These are phyloP conservation scores for Magnolia sinica DNA, from an alignment of 164 flowering plant genomes.

Conservation along the genomic window DNA sequence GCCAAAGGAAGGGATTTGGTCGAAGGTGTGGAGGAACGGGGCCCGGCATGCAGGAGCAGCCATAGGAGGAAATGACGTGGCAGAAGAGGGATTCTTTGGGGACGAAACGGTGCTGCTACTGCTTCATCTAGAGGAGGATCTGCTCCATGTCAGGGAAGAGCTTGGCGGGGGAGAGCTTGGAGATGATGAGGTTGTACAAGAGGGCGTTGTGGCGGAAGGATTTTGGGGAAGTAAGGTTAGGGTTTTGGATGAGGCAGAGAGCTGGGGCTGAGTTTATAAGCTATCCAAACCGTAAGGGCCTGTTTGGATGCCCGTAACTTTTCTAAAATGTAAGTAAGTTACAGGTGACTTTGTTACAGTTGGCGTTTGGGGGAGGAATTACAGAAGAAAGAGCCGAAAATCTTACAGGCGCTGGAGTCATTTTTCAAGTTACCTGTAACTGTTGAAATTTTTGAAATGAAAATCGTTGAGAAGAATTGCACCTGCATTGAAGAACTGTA, in stretches of 20 bases:
- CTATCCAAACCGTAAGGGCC: too few relatives aligned
- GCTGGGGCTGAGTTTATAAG: conserved; percentile 44
- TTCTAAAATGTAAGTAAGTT: too few relatives aligned
- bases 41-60: conserved; percentile 39
- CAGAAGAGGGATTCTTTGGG: conserved; percentile 60
- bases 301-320: too few relatives aligned
- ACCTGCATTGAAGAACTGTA: too few relatives aligned
- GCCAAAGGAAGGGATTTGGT: conserved; percentile 45
- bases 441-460: too few relatives aligned
- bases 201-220: conserved; percentile 55
- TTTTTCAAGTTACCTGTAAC: too few relatives aligned
- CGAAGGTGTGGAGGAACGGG: conserved; percentile 42
- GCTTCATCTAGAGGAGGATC: conserved; percentile 45
- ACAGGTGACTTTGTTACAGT: too few relatives aligned
- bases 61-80: conserved; percentile 55
- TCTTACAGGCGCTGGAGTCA: too few relatives aligned
- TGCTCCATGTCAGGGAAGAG: conserved; percentile 66
- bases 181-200: conserved; percentile 72
- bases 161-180: too few relatives aligned
- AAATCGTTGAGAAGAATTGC: too few relatives aligned
- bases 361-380: too few relatives aligned
- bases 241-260: conserved; percentile 56
- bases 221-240: conserved; percentile 37
- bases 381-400: too few relatives aligned
- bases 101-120: conserved; percentile 24